These are phyloP conservation scores for Mycena citricolor DNA, from an alignment of 1,284 basidiomycete species.

Conservation along the genomic window DNA sequence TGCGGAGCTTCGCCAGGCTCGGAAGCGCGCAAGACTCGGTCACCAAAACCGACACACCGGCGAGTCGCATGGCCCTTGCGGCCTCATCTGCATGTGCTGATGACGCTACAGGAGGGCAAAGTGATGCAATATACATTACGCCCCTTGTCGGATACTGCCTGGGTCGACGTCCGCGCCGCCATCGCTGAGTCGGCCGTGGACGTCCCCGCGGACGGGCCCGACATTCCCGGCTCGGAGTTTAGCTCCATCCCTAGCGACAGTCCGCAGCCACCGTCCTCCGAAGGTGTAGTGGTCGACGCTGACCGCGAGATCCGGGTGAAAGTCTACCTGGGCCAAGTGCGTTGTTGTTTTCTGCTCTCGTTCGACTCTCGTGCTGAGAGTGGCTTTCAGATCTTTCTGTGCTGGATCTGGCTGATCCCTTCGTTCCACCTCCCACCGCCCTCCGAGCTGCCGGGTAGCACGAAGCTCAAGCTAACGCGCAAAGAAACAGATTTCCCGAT, in stretches of 20 bases:
- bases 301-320: slow-evolving; percentile 75
- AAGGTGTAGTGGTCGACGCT: slow-evolving; percentile 64
- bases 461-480: slow-evolving; percentile 44
- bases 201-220: slow-evolving; percentile 24
- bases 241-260: slow-evolving; percentile 45
- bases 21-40: slow-evolving; percentile 38
- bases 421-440: slow-evolving; percentile 69
- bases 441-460: slow-evolving; percentile 22
- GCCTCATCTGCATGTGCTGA: slow-evolving; percentile 7
- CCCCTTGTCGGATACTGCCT: slow-evolving; percentile 44
- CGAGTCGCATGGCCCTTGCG: slow-evolving; percentile 16
- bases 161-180: slow-evolving; percentile 42
- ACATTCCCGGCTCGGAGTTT: slow-evolving; percentile 39
- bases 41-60: slow-evolving; percentile 35
- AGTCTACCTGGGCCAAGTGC: slow-evolving; percentile 72
- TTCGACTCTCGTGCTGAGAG: neutral
- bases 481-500: slow-evolving; percentile 77
- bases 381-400: slow-evolving; percentile 61
- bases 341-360: slow-evolving; percentile 18
- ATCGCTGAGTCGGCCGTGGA: slow-evolving; percentile 28
- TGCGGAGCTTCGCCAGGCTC: slow-evolving; percentile 68
- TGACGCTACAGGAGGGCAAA: slow-evolving; percentile 37
- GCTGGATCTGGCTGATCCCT: slow-evolving; percentile 85
- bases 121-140: slow-evolving; percentile 43
- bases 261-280: slow-evolving; percentile 31